Evolutionary conservation across 305 asterid species (phyloP).

Genomic region (Solanum aculeatissimum): DNA sequence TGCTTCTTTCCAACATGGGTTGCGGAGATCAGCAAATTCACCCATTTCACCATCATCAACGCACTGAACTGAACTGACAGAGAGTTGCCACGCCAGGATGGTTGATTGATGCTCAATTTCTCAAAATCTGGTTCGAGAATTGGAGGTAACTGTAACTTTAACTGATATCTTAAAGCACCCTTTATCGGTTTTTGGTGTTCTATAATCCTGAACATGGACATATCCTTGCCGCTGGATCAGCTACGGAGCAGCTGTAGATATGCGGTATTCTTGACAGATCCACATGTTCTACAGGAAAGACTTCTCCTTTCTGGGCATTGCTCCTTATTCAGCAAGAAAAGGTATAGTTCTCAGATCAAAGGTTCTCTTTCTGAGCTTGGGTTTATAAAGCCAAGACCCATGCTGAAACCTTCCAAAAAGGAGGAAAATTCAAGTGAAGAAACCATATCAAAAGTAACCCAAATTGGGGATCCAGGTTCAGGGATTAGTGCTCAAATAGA

Average conservation of each 20-base stretch:
- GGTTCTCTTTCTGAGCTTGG: constrained; percentile 38
- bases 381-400: constrained; percentile 36
- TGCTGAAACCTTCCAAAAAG: not conserved
- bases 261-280: constrained; percentile 23
- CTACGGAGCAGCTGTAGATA: constrained; percentile 28
- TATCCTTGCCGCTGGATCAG: constrained; percentile 42
- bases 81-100: not conserved
- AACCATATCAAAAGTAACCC: not conserved
- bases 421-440: constrained; percentile 7
- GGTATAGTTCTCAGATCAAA: constrained; percentile 14
- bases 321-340: constrained; percentile 14
- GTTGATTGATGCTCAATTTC: constrained; percentile 2
- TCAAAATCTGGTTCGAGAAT: not conserved
- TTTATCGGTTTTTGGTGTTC: not conserved
- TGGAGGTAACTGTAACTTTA: not conserved
- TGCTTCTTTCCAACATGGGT: not conserved
- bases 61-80: not conserved
- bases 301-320: constrained; percentile 4
- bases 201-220: constrained; percentile 19
- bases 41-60: not conserved
- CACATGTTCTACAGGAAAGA: constrained; percentile 13
- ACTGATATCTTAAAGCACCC: not conserved
- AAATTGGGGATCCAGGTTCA: constrained; percentile 12
- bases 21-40: not conserved
- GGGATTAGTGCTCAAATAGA: constrained; percentile 56